Percentiles rank a stretch among this genome's conserved stretches.
Conservation (phyloP, 352 stramenopile genomes). For the Phytophthora ramorum region DNA sequence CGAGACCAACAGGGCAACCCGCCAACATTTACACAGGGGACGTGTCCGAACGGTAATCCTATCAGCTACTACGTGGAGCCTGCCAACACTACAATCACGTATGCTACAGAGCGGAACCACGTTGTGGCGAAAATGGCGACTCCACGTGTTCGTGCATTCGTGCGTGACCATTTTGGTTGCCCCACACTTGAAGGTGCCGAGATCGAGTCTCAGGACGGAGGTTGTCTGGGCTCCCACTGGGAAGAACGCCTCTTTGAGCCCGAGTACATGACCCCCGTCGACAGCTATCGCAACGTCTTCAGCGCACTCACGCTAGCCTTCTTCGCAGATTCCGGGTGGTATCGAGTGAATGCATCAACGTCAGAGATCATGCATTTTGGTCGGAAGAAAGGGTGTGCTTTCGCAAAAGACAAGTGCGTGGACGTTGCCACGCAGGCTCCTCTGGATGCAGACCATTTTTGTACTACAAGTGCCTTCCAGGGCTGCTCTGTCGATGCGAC, state of each 20-base stretch:
- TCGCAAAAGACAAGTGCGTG: slow-evolving; percentile 66
- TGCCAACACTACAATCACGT: slow-evolving; percentile 54
- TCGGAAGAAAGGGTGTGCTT: slow-evolving; percentile 57
- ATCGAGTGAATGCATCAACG: slow-evolving; percentile 57
- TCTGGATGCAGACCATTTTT: slow-evolving; percentile 60
- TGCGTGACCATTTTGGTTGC: slow-evolving; percentile 70
- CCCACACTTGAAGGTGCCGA: slow-evolving; percentile 58
- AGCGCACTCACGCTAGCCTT: slow-evolving; percentile 74
- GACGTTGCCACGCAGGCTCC: slow-evolving; percentile 45
- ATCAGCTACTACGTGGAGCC: slow-evolving; percentile 49
- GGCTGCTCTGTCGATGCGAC: slow-evolving; percentile 74
- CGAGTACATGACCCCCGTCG: slow-evolving; percentile 77
- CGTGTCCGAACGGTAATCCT: slow-evolving; percentile 62
- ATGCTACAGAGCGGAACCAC: slow-evolving; percentile 53
- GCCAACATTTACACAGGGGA: slow-evolving; percentile 19
- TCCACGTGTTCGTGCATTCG: slow-evolving; percentile 54
- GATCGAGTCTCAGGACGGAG: slow-evolving; percentile 79
- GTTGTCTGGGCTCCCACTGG: slow-evolving; percentile 78
- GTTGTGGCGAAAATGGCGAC: slow-evolving; percentile 68
- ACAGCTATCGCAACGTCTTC: slow-evolving; percentile 69
- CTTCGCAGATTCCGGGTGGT: slow-evolving; percentile 83
- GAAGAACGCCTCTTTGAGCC: slow-evolving; percentile 81
- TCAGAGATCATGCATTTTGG: slow-evolving; percentile 66
- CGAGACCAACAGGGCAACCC: slow-evolving; percentile 54
- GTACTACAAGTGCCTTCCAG: slow-evolving; percentile 44